Conservation (phyloP, 192 early-diverging fungal species). For the Funneliformis geosporum region DNA sequence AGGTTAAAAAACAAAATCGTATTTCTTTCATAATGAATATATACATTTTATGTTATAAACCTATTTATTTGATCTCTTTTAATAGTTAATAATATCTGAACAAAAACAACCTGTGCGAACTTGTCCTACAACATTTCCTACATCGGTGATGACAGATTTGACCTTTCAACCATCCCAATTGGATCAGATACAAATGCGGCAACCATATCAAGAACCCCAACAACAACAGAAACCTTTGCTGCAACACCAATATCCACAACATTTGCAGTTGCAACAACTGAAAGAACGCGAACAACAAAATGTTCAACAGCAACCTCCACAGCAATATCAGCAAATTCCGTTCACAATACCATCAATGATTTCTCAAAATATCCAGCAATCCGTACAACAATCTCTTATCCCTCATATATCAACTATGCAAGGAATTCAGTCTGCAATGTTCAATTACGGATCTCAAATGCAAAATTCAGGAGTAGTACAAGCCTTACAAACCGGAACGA, state of each 20-base stretch:
- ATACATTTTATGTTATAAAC: background rate
- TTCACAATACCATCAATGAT: slow-evolving; percentile 15
- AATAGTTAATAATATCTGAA: background rate
- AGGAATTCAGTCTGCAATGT: background rate
- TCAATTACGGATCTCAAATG: too few species aligned
- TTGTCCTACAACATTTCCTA: slow-evolving; percentile 30
- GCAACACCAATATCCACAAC: slow-evolving; percentile 28
- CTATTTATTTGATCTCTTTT: background rate
- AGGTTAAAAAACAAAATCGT: slow-evolving; percentile 39
- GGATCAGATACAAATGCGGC: slow-evolving; percentile 29
- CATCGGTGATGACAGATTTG: slow-evolving; percentile 34
- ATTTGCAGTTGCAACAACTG: slow-evolving; percentile 31
- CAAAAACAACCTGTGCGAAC: slow-evolving; percentile 14
- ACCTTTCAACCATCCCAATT: slow-evolving; percentile 33
- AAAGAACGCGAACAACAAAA: too few species aligned
- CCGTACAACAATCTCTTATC: background rate
- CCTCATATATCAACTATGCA: background rate
- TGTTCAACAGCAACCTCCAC: slow-evolving; percentile 24
- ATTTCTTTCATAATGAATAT: background rate
- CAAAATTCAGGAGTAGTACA: too few species aligned
- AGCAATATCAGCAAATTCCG: slow-evolving; percentile 20
- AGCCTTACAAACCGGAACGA: background rate
- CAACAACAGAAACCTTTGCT: slow-evolving; percentile 32
- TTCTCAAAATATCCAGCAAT: slow-evolving; percentile 12
- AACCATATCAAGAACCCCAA: slow-evolving; percentile 37